Base-by-base conservation (phyloP, 768 basidiomycete genomes). In the Amanita inopinata region DNA sequence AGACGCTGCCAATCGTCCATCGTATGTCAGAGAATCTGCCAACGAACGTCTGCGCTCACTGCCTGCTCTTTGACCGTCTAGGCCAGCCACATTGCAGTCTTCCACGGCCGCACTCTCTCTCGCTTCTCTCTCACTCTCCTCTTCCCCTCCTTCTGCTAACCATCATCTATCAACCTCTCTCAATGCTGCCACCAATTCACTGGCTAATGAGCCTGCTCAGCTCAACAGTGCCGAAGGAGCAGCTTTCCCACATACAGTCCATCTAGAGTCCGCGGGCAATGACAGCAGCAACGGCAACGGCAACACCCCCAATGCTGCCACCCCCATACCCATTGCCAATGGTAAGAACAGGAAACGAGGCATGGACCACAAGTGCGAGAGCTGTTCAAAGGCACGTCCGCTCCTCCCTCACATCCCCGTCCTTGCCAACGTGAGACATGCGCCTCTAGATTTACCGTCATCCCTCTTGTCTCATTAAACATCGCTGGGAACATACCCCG, bases 401-500 rank as follows among this genome's bases (percentile, higher is more conserved):
- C 42, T 30, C 32, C 34, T 41, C 34, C 49, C 28, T 23, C 19
- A 11, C 42, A 45, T 33, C 47, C 44, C 46, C 20, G 32, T 24
- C 37, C 38, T 36, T 34, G 19, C 7, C 22, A n/a, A 17, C 17
- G 24, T 38, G 36, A 30, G 25, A 32, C 19, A 18, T 15, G 40
- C 32, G 25, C 35, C 11, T n/a, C n/a, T 56, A 87, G 84, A 78
- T 87, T 28, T 90, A 88, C 60, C 79, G 84, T 40, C 93, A 98
- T 61, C 91, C 91, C 2, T 89, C 86, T 9, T 97, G 93, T 61
- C 69, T 98, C 36, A 87, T 93, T 61, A 97, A 97, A 61, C 94
- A 98, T 56, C 84, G 94, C 24, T 98, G 94, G 94, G 93, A 97
- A 56, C 90, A 94, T 56, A 89, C 87, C 24, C 87, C 88, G 14